phyloP scores from a whole-genome alignment of 805 yeast genomes.

The Lipomyces yamadae region DNA sequence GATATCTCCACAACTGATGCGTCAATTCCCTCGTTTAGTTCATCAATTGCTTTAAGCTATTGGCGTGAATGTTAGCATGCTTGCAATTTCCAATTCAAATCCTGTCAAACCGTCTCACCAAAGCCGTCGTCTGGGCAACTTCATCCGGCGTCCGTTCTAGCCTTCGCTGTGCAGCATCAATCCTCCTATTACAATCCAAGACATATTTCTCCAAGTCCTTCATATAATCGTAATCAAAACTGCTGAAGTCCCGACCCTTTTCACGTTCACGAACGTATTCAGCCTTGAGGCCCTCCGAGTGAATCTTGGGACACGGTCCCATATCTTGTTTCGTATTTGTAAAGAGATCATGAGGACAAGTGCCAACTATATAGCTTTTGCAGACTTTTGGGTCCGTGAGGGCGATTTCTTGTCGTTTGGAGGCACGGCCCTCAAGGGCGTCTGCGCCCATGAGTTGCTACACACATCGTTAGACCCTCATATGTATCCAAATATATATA shows the following conservation, averaged over 20 bases:
- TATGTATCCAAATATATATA: not conserved
- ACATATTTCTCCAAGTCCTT: constrained; percentile 59
- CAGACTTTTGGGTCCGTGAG: constrained; percentile 68
- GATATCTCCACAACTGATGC: constrained; percentile 35
- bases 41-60: constrained; percentile 37
- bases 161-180: constrained; percentile 64
- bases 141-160: constrained; percentile 79
- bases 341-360: constrained; percentile 84
- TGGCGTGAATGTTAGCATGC: not conserved
- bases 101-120: constrained; percentile 37
- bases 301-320: constrained; percentile 79
- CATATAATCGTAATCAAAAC: constrained; percentile 54
- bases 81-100: not conserved
- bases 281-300: constrained; percentile 71
- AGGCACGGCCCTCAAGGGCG: constrained; percentile 40
- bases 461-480: not conserved
- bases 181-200: constrained; percentile 67
- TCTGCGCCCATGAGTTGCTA: constrained; percentile 72
- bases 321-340: constrained; percentile 79
- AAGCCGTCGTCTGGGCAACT: constrained; percentile 51
- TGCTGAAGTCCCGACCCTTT: constrained; percentile 53
- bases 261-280: constrained; percentile 59
- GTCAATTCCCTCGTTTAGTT: constrained; percentile 31
- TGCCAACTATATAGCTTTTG: constrained; percentile 79
- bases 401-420: constrained; percentile 50